phyloP scores from a whole-genome alignment of 805 yeast genomes.

The Candida sithepensis region DNA sequence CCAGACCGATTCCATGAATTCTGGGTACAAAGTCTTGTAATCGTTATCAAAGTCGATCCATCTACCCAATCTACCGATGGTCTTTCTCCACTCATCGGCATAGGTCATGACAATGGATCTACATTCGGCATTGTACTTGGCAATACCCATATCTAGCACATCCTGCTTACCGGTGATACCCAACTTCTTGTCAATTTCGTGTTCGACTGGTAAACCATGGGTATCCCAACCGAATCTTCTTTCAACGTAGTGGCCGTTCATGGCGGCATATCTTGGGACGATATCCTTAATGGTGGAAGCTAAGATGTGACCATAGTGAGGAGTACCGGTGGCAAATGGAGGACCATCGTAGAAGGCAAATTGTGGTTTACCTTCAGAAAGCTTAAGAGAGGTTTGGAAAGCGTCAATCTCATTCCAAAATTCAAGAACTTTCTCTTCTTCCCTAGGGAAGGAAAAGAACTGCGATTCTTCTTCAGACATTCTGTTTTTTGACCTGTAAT shows the following conservation, averaged over 20 bases:
- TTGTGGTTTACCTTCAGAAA: constrained; percentile 80
- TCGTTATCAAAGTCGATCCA: constrained; percentile 99
- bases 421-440: constrained; percentile 77
- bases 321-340: constrained; percentile 99
- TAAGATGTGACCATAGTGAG: constrained; percentile 96
- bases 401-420: constrained; percentile 92
- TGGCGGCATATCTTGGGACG: constrained; percentile 95
- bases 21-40: constrained; percentile 92
- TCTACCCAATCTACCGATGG: constrained; percentile 93
- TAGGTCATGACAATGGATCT: constrained; percentile 96
- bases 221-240: constrained; percentile 99
- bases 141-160: constrained; percentile 91
- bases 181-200: constrained; percentile 95
- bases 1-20: constrained; percentile 98
- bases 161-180: constrained; percentile 93
- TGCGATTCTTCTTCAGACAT: constrained; percentile 30
- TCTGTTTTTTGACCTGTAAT: neutral
- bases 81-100: constrained; percentile 90
- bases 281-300: constrained; percentile 97
- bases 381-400: constrained; percentile 79
- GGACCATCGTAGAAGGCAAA: constrained; percentile 98
- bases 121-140: constrained; percentile 90
- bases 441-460: constrained; percentile 74
- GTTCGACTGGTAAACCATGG: constrained; percentile 98
- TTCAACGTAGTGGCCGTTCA: constrained; percentile 95